phyloP scores from a whole-genome alignment of 208 protist species.

The Kentomonas sorsogonicus region DNA sequence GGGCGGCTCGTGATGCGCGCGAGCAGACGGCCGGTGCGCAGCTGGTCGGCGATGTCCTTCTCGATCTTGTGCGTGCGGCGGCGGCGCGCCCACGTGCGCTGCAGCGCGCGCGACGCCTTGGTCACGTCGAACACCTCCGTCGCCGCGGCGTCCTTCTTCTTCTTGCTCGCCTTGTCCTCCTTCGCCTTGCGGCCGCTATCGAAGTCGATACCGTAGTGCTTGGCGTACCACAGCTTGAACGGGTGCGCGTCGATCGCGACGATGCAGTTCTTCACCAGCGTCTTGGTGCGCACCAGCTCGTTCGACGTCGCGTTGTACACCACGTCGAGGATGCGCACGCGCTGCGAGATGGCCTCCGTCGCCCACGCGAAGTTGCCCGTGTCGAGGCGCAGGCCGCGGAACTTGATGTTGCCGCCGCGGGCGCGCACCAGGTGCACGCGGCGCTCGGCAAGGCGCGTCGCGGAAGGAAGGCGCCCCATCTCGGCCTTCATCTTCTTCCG shows the following conservation, averaged over 20 bases:
- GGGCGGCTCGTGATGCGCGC: conserved; percentile 96
- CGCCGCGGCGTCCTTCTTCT: conserved; percentile 49
- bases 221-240: conserved; percentile 98
- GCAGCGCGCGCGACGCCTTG: conserved; percentile 52
- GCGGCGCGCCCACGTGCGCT: conserved; percentile 78
- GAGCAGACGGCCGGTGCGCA: conserved; percentile 93
- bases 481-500: conserved; percentile 96
- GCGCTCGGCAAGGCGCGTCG: conserved; percentile 93
- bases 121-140: conserved; percentile 73
- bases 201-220: conserved; percentile 95
- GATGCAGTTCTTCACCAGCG: conserved; percentile 98
- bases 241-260: conserved; percentile 97
- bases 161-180: conserved; percentile 61
- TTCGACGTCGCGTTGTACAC: conserved; percentile 99
- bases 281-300: conserved; percentile 99
- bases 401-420: conserved; percentile 98
- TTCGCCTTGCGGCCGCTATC: conserved; percentile 84
- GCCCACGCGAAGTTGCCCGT: conserved; percentile 98
- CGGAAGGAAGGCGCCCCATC: conserved; percentile 95
- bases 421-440: conserved; percentile 94
- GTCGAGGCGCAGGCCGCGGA: conserved; percentile 97
- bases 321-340: conserved; percentile 97
- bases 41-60: conserved; percentile 88
- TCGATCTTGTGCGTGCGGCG: conserved; percentile 75
- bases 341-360: conserved; percentile 84